These are phyloP conservation scores for Bonia amplexicaulis DNA, from an alignment of 176 grass and related monocot genomes.

Conservation along the genomic window DNA sequence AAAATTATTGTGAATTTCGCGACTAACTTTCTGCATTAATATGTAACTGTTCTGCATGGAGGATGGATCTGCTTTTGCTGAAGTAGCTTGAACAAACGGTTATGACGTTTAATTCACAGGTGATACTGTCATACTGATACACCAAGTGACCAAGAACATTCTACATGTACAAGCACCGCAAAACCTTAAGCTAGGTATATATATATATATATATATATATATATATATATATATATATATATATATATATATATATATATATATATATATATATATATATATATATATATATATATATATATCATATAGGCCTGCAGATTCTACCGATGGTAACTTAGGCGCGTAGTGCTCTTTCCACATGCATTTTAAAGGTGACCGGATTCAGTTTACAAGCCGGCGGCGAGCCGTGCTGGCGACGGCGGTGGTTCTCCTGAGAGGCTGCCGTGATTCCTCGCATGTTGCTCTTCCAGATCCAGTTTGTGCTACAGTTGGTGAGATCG, in stretches of 20 bases:
- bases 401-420: neutral
- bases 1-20: neutral
- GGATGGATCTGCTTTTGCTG: neutral
- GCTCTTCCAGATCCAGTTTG: neutral
- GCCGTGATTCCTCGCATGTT: neutral
- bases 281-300: neutral
- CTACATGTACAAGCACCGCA: slow-evolving; percentile 15
- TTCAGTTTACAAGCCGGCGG: neutral
- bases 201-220: neutral
- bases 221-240: neutral
- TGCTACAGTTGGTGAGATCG: neutral
- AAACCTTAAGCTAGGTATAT: neutral
- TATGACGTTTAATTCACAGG: slow-evolving; percentile 21
- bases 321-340: neutral
- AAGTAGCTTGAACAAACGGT: neutral
- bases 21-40: neutral
- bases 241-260: neutral
- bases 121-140: neutral
- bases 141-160: slow-evolving; percentile 7
- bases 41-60: neutral
- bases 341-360: neutral
- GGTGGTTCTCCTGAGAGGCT: neutral
- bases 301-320: neutral
- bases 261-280: neutral
- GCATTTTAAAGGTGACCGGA: slow-evolving; percentile 4